phyloP scores from a whole-genome alignment of 805 yeast genomes.

The Groenewaldozyma salmanticensis region DNA sequence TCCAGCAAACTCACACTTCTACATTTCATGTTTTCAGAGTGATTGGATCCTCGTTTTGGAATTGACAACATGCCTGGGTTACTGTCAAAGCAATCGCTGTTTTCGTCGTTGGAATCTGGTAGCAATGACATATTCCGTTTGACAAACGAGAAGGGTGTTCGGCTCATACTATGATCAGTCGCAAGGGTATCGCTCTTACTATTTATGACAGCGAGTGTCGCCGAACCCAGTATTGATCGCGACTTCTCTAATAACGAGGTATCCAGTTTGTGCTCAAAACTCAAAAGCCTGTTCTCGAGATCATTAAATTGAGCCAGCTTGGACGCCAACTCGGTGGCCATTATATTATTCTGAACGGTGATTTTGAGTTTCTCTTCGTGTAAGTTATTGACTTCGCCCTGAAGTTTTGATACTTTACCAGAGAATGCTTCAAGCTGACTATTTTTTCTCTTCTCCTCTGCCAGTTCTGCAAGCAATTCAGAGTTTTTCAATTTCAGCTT shows the following conservation, averaged over 20 bases:
- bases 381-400: constrained; percentile 2
- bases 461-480: neutral
- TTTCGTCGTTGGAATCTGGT: constrained; percentile 1
- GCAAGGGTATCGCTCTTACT: constrained; percentile 1
- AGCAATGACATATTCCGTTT: neutral
- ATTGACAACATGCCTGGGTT: too few species aligned
- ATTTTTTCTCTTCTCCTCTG: neutral
- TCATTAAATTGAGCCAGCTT: constrained; percentile 23
- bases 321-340: constrained; percentile 20
- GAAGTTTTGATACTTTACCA: neutral
- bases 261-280: constrained; percentile 19
- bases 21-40: constrained; percentile 1
- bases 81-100: constrained; percentile 1
- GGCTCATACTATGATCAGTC: too few species aligned
- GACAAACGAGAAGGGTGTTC: neutral
- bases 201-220: constrained; percentile 20
- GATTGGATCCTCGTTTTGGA: constrained; percentile 11
- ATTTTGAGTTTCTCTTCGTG: constrained; percentile 2
- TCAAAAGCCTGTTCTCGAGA: constrained; percentile 23
- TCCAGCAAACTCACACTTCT: constrained; percentile 12
- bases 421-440: neutral
- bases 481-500: neutral
- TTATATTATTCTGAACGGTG: constrained; percentile 11
- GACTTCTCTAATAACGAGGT: constrained; percentile 24
- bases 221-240: constrained; percentile 22